phyloP scores from a whole-genome alignment of 768 basidiomycete genomes.

The Termitomyces titanicus region DNA sequence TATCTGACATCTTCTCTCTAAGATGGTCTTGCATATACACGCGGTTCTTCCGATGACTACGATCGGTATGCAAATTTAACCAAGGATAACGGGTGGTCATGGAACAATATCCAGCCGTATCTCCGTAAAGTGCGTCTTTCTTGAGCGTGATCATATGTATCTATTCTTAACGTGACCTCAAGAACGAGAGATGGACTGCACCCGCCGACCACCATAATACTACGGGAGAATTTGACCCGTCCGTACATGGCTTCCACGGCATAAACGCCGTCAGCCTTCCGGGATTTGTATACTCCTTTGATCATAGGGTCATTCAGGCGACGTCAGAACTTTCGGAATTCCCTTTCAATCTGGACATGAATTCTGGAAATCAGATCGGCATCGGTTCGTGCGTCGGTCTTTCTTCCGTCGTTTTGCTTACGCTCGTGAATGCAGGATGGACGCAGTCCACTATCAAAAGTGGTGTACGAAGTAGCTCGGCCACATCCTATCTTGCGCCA shows the following conservation, averaged over 20 bases:
- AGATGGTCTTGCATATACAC: slow-evolving; percentile 22
- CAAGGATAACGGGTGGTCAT: slow-evolving; percentile 28
- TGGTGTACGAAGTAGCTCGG: slow-evolving; percentile 23
- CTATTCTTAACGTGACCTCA: background rate
- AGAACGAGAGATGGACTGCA: slow-evolving; percentile 25
- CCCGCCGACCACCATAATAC: slow-evolving; percentile 29
- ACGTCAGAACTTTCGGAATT: slow-evolving; percentile 22
- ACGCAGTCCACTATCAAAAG: slow-evolving; percentile 22
- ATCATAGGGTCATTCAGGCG: slow-evolving; percentile 24
- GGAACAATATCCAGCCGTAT: slow-evolving; percentile 27
- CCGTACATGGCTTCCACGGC: slow-evolving; percentile 21
- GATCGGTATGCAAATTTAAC: slow-evolving; percentile 28
- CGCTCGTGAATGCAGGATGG: slow-evolving; percentile 15
- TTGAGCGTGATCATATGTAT: background rate
- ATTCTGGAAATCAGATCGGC: slow-evolving; percentile 21
- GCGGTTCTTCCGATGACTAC: slow-evolving; percentile 30
- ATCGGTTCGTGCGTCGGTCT: slow-evolving; percentile 13
- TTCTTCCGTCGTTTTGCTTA: background rate
- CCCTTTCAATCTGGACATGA: slow-evolving; percentile 22
- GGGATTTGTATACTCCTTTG: slow-evolving; percentile 21
- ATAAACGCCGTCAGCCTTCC: slow-evolving; percentile 26
- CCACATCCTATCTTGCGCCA: slow-evolving; percentile 21
- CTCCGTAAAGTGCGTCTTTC: slow-evolving; percentile 17
- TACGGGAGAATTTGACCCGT: slow-evolving; percentile 5
- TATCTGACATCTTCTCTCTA: background rate